phyloP scores from a whole-genome alignment of 2,329 filamentous ascomycete genomes.

The Corinectria fuckeliana region DNA sequence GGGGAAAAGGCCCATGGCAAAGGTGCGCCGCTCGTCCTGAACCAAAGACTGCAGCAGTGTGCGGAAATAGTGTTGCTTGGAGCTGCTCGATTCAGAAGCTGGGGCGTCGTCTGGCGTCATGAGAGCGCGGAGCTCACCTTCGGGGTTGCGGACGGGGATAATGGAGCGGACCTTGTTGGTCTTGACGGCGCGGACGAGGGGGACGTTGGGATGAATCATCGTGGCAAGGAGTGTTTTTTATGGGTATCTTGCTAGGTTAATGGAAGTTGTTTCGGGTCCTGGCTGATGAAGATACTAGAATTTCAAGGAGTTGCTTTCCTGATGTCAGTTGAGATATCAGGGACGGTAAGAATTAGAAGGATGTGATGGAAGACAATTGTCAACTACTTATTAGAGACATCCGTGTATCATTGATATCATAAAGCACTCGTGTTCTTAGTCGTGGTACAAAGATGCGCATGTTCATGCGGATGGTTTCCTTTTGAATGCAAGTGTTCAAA shows the following conservation, averaged over 20 bases:
- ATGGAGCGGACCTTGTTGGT: not conserved
- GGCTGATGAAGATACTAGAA: not conserved
- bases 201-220: not conserved
- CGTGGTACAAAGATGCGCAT: not conserved
- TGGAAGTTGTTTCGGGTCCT: no score
- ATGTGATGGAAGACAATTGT: no score
- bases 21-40: no score
- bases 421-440: not conserved
- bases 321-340: no score
- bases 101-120: not conserved
- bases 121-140: not conserved
- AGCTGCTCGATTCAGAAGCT: no score
- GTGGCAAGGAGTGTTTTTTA: no score
- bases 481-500: no score
- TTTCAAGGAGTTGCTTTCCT: not conserved
- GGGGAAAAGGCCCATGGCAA: no score
- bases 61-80: no score
- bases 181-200: not conserved
- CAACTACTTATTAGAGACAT: not conserved
- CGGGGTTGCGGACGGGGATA: not conserved
- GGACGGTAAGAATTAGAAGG: no score
- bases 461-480: not conserved
- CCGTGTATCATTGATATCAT: not conserved
- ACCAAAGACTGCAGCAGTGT: no score
- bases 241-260: no score